Conservation (phyloP, 1,284 basidiomycete species). For the Naganishia albida region DNA sequence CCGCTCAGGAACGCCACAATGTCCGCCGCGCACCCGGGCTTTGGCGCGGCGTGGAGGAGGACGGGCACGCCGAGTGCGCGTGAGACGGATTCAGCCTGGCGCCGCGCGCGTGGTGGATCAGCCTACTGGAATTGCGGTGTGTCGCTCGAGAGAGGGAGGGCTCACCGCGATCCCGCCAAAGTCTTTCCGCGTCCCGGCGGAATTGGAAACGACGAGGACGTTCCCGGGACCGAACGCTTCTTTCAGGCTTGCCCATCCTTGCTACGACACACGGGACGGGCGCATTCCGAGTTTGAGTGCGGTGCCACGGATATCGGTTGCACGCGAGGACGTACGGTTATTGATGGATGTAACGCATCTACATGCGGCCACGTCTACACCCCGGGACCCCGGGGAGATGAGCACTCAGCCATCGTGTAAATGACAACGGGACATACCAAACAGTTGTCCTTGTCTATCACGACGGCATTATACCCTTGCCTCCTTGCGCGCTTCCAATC, state of each 20-base stretch:
- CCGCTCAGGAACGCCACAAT: constrained; percentile 65
- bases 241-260: constrained; percentile 75
- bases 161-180: constrained; percentile 74
- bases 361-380: constrained; percentile 75
- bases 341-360: constrained; percentile 71
- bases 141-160: constrained; percentile 19
- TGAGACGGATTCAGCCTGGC: constrained; percentile 80
- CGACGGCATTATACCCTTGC: constrained; percentile 79
- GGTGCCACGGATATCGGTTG: background rate
- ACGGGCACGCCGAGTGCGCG: constrained; percentile 77
- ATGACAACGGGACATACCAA: constrained; percentile 61
- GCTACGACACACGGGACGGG: no score
- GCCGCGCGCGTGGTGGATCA: background rate
- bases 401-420: background rate
- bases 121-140: background rate
- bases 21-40: constrained; percentile 73
- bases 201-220: constrained; percentile 90
- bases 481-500: constrained; percentile 68
- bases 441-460: constrained; percentile 98
- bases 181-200: constrained; percentile 80
- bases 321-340: constrained; percentile 58
- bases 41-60: constrained; percentile 71
- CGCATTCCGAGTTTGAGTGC: no score
- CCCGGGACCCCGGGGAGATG: no score
- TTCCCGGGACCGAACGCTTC: constrained; percentile 73